Base-by-base conservation (phyloP, 2,329 filamentous ascomycete species). In the Cercospora brassicicola region DNA sequence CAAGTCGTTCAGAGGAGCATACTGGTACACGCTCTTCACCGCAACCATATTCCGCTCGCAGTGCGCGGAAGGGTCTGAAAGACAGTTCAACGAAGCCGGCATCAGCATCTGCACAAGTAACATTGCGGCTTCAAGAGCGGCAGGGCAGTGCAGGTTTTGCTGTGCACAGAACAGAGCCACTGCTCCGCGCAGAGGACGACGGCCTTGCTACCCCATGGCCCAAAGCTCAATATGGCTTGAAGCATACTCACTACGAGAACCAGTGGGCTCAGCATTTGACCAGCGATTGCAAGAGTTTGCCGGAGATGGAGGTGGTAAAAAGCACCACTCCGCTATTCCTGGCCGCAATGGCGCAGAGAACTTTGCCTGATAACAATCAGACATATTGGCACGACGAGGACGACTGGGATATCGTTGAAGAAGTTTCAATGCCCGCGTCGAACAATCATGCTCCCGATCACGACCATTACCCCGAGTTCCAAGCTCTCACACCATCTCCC, bases 261-360 rank as follows among this genome's bases (percentile, higher is more conserved):
- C 45, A 8, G 10, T 9, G 2, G 15, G 36, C 6, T 42, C 36
- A 42, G 7, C 15, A 26, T 11, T 48, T 20, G 6, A 5, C 20
- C 45, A 9, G 3, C 9, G 20, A 10, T 11, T 48, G 8, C 20
- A 48, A 4, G 18, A 10, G 9, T 20, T 11, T 48, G 18, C 45
- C 45, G 45, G 45, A 48, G 33, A 61, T 61, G 59, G n/a, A 42
- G 33, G 59, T 23, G 20, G 6, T 26, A 10, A 18, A 48, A 20
- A 45, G 39, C 36, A 33, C 59, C 59, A 15, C 59, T 26, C 33
- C 59, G n/a, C 20, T 61, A 23, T 61, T 61, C 23, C 20, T 61
- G 59, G 18, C 42, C 30, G 28, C 9, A 20, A 23, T 51, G 45
- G 45, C 45, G 45, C 45, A 51, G 18, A 51, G 45, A 5, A 23